These are phyloP conservation scores for Ophiostoma pallidulum DNA, from an alignment of 2,329 filamentous ascomycete genomes.

Conservation along the genomic window DNA sequence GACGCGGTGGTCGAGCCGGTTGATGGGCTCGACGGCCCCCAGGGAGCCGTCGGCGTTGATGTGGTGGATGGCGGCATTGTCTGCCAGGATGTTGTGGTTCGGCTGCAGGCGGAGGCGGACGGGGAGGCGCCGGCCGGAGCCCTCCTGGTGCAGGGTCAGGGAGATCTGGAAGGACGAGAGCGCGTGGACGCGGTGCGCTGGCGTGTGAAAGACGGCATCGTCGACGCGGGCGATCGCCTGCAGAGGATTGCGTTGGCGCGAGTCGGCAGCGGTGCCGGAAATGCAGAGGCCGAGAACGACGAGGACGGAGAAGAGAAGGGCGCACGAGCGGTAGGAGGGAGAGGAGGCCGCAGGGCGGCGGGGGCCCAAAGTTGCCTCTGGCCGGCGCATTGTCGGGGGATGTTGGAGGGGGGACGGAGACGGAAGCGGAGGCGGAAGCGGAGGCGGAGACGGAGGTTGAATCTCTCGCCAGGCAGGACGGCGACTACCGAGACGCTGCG, in stretches of 20 bases:
- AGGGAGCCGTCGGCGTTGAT: slow-evolving; percentile 63
- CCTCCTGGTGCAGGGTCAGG: slow-evolving; percentile 59
- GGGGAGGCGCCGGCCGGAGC: slow-evolving; percentile 47
- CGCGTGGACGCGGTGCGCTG: slow-evolving; percentile 68
- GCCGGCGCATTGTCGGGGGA: slow-evolving; percentile 3
- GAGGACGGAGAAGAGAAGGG: neutral
- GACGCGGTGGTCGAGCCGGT: slow-evolving; percentile 66
- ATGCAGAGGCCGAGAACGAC: slow-evolving; percentile 3
- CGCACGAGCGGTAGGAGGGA: too few relatives aligned
- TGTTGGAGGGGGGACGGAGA: neutral
- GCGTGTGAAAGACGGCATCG: slow-evolving; percentile 66
- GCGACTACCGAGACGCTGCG: neutral
- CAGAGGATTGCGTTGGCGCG: slow-evolving; percentile 66
- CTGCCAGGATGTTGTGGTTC: slow-evolving; percentile 79
- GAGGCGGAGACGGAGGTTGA: neutral
- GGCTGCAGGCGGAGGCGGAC: slow-evolving; percentile 77
- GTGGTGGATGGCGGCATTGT: slow-evolving; percentile 65
- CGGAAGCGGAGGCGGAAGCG: neutral
- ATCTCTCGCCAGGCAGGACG: neutral
- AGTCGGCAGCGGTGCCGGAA: slow-evolving; percentile 46
- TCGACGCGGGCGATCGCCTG: slow-evolving; percentile 64
- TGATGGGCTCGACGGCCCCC: slow-evolving; percentile 54
- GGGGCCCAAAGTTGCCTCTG: neutral
- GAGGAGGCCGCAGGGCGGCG: neutral
- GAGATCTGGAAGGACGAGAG: slow-evolving; percentile 76